Conservation (phyloP, 441 rosid genomes). For the Breynia disticha region DNA sequence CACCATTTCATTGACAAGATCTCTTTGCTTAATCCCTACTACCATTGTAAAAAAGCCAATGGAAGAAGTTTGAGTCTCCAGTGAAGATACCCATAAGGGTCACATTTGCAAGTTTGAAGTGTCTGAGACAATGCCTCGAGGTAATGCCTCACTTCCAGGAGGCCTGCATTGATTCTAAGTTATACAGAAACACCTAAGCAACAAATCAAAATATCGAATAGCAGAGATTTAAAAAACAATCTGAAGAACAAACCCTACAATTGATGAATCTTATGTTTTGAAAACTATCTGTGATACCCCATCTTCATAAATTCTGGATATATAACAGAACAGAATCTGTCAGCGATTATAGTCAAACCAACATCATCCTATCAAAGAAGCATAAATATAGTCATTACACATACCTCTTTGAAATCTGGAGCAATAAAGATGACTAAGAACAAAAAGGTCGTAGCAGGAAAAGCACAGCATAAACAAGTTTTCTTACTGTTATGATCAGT, state of each 20-base stretch:
- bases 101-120: slow-evolving; percentile 52
- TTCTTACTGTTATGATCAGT: slow-evolving; percentile 25
- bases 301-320: slow-evolving; percentile 33
- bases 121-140: slow-evolving; percentile 38
- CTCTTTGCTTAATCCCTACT: slow-evolving; percentile 54
- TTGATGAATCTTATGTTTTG: slow-evolving; percentile 15
- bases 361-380: not conserved
- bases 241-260: slow-evolving; percentile 35
- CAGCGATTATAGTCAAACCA: not conserved
- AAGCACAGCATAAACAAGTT: slow-evolving; percentile 25
- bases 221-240: not conserved
- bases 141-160: slow-evolving; percentile 47
- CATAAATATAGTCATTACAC: not conserved
- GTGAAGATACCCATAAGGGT: slow-evolving; percentile 47
- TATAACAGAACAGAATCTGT: no score
- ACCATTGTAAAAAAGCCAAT: slow-evolving; percentile 39
- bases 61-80: slow-evolving; percentile 17
- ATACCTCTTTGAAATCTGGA: slow-evolving; percentile 36
- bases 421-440: slow-evolving; percentile 30
- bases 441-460: slow-evolving; percentile 33
- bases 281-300: slow-evolving; percentile 24
- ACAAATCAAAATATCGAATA: not conserved
- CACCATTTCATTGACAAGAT: slow-evolving; percentile 47
- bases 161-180: slow-evolving; percentile 38
- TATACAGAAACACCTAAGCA: slow-evolving; percentile 16